Evolutionary conservation across 2,329 filamentous ascomycete genomes (phyloP), one percentile per base, ranked within the genome.

Genomic region (Akanthomyces lecanii): DNA sequence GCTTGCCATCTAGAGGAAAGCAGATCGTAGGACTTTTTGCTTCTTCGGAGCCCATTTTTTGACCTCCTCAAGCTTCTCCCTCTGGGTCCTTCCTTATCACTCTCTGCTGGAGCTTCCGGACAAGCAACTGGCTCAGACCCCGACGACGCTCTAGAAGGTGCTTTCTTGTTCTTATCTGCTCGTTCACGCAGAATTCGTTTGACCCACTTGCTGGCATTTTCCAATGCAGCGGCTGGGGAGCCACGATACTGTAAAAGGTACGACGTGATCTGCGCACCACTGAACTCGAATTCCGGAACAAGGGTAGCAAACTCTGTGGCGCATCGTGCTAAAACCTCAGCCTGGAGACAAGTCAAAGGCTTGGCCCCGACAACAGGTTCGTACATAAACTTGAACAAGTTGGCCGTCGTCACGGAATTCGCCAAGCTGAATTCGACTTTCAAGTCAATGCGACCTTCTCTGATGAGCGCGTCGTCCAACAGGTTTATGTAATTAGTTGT

Each of bases 401-500:
- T 18, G n/a, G 36, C 18, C 30, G 57, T 21, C 57, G 21, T 40
- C 7, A 11, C 21, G 36, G 30, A 52, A 47, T 54, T 48, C 38
- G 58, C 38, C 12, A 44, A 52, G 21, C 30, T 50, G 14, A 54
- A 53, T 11, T 54, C 58, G 18, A 89, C 78, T 51, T 79, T 81
- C 73, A 87, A 78, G 64, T 89, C 86, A 0, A 89, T 82, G 2
- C 86, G 75, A 0, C 86, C 87, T 0, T 86, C 86, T 0, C 87
- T 78, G 30, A 88, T 80, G 2, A 89, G 77, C 0, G 86, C 86
- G 2, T 79, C 72, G 64, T 89, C 86, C 0, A 89, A 79, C 63
- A 83, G 81, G 63, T 88, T 83, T 0, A 81, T 79, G 63, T 85
- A 81, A 67, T 90, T 90, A 0, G 87, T 89, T 0, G 87, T 90